Percentiles rank a stretch among this genome's conserved stretches.
Conservation (phyloP, 768 basidiomycete species). For the Leccinum pellstonianum region DNA sequence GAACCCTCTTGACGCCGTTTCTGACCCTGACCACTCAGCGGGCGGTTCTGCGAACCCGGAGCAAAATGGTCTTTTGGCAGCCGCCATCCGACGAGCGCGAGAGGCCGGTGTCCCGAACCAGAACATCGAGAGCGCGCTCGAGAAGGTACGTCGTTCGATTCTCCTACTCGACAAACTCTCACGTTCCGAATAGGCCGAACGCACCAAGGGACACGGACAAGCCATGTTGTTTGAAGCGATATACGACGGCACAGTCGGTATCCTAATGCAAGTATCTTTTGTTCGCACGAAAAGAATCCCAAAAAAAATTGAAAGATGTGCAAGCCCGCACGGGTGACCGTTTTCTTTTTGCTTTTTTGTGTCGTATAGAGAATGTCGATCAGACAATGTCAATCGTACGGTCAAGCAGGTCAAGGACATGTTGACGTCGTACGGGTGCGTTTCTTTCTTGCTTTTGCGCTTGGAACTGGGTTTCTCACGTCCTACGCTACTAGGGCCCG, state of each 20-base stretch:
- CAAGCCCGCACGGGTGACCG: not conserved
- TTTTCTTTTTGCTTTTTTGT: not conserved
- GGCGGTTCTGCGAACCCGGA: conserved; percentile 57
- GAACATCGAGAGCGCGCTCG: conserved; percentile 63
- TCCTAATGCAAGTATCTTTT: conserved; percentile 53
- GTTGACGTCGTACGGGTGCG: conserved; percentile 47
- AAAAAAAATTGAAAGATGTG: not conserved
- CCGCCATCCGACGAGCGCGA: conserved; percentile 54
- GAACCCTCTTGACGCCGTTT: not conserved
- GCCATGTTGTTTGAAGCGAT: conserved; percentile 61
- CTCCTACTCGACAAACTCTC: not conserved
- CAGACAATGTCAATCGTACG: conserved; percentile 66
- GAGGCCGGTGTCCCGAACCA: conserved; percentile 64
- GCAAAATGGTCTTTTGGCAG: conserved; percentile 52
- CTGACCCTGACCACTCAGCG: conserved; percentile 32
- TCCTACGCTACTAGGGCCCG: conserved; percentile 44
- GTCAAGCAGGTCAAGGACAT: conserved; percentile 55
- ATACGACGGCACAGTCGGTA: conserved; percentile 53
- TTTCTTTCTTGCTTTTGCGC: not conserved
- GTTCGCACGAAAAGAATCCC: too few relatives aligned
- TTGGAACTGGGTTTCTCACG: too few relatives aligned
- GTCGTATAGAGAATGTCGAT: conserved; percentile 50
- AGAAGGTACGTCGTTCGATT: conserved; percentile 39
- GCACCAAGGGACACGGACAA: conserved; percentile 49
- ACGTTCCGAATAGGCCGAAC: conserved; percentile 40